Base-by-base conservation (phyloP, 1,284 basidiomycete genomes). In the Melampsora occidentalis region DNA sequence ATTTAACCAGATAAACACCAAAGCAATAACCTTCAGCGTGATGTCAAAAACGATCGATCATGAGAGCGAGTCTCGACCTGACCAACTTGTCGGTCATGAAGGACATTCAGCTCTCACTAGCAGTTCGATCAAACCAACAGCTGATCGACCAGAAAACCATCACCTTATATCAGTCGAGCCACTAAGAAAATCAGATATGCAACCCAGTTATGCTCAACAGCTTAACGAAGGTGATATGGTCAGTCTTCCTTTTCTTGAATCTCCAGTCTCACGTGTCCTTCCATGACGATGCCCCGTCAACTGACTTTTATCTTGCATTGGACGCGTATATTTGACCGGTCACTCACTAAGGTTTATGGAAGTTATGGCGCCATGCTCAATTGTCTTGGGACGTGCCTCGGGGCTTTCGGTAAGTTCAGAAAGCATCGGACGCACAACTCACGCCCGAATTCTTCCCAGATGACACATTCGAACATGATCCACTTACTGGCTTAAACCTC, bases 321-420 rank as follows among this genome's bases (percentile, higher is more conserved):
- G 14, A 46, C 42, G 42, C 14, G 42, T 16, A 10, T 31, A 59
- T 59, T 7, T 31, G 20, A 59, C 12, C n/a, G 53, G 18, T 22
- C 22, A 31, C 53, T n/a, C n/a, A 16, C 16, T 4, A 33, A 64
- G 62, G 31, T 9, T 64, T 64, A 64, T 64, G 94, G 93, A 33
- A 78, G 92, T 71, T 96, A 96, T 81, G 94, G 94, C 1, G 90
- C 89, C 16, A 85, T 93, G 83, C 86, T 95, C 80, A 89, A 94
- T 79, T 85, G 81, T 33, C 81, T 85, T 39, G 85, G 85, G 25
- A 69, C 81, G 0, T 80, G 80, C 70, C 77, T 84, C 59, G 85
- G 85, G 16, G 49, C 70, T 14, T 16, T 33, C 4, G 51, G 14
- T n/a, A 31, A 18, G 28, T 33, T 62, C 25, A 53, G 25, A 22